Evolutionary conservation across 2,329 filamentous ascomycete genomes (phyloP), one percentile per base, ranked within the genome.

Genomic region (Neocucurbitaria cava): DNA sequence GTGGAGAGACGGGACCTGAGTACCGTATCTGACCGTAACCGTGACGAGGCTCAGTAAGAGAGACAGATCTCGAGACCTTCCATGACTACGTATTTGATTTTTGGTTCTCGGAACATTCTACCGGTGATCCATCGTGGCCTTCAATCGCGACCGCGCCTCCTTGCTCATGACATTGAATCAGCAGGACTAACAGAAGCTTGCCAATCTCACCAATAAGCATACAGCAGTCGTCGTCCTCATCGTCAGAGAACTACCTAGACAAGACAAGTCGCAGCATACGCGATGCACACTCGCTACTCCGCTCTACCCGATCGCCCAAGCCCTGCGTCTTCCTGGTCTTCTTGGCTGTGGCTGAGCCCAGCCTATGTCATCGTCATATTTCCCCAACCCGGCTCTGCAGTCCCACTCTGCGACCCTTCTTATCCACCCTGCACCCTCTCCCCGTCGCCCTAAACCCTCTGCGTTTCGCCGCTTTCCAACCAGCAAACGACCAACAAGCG

Each of bases 341-440:
- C 52, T 60, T 49, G 58, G 50, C 43, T 54, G 58, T 61, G 58
- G 58, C 56, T 61, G 52, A 59, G 58, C 54, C 40, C 24, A 42
- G 48, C 33, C 23, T 44, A 46, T 55, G 39, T 24, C 30, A 42
- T 58, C 51, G 57, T 58, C 57, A 58, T 52, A 52, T 44, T 35
- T 35, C 31, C 44, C 30, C 44, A 30, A 31, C 20, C 44, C 35
- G 36, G 18, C 28, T 24, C 20, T 23, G 23, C 41, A n/a, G 38
- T 42, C 45, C 53, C 59, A 57, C 50, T 35, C 45, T 45, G 31
- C 52, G 49, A 26, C 35, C 51, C 48, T 51, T 35, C 31, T 15
- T 15, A 10, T n/a, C 24, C 52, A 46, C 53, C 62, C 48, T 61
- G 55, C 46, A 45, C 26, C 51, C 40, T 13, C 15, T 23, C 18